phyloP scores from a whole-genome alignment of 176 grass and related monocot species.

The Oropetium thomaeum region DNA sequence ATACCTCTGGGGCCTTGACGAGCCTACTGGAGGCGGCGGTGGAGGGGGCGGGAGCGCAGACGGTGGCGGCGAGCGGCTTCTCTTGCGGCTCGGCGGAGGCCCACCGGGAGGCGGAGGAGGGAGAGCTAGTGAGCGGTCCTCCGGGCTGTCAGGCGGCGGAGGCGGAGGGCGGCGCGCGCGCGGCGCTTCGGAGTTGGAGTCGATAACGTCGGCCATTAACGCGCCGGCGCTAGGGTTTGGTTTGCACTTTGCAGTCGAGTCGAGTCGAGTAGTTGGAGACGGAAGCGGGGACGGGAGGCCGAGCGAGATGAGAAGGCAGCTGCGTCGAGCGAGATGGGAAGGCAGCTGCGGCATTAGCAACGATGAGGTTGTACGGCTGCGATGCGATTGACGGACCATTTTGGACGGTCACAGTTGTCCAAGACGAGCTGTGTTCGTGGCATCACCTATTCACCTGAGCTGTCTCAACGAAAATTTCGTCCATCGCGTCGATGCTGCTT shows the following conservation, averaged over 20 bases:
- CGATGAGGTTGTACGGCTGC: neutral
- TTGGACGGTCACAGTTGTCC: neutral
- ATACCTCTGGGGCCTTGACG: constrained; percentile 57
- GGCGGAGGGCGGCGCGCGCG: constrained; percentile 37
- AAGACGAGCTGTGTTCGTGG: too few relatives aligned
- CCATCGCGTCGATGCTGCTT: too few relatives aligned
- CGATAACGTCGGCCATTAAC: constrained; percentile 86
- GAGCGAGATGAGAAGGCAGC: neutral
- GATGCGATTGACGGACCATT: neutral
- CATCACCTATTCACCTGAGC: too few relatives aligned
- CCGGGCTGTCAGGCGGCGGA: constrained; percentile 51
- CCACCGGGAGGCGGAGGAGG: constrained; percentile 51
- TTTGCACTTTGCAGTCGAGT: neutral
- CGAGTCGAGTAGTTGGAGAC: neutral
- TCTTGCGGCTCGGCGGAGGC: constrained; percentile 48
- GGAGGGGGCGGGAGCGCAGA: constrained; percentile 49
- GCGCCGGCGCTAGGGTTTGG: constrained; percentile 46
- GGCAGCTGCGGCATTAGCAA: neutral
- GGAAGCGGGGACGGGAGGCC: neutral
- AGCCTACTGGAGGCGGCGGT: constrained; percentile 43
- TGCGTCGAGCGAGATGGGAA: neutral
- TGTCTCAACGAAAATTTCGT: too few relatives aligned
- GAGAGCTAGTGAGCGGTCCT: constrained; percentile 39
- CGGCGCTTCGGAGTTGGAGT: constrained; percentile 57
- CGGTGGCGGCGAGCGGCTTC: constrained; percentile 57